Percentiles rank a stretch among this genome's conserved stretches.
These are phyloP conservation scores for Pachysandra terminalis DNA, from an alignment of 164 flowering plant species.

Conservation along the genomic window DNA sequence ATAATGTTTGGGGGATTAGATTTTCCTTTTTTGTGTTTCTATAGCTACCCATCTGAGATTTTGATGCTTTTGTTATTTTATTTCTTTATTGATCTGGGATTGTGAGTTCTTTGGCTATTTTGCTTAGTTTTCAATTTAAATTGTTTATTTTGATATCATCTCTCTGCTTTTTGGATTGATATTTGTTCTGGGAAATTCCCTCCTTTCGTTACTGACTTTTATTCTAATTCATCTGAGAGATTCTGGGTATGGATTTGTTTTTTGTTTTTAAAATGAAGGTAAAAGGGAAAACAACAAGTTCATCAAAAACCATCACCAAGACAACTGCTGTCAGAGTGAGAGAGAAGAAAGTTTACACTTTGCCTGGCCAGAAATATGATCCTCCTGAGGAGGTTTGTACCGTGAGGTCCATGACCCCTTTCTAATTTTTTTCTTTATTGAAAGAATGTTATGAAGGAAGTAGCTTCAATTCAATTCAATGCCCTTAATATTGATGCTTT, in stretches of 20 bases:
- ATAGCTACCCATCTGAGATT: not conserved
- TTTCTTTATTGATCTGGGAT: conserved; percentile 1
- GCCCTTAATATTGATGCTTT: conserved; percentile 5
- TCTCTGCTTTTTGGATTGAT: conserved; percentile 9
- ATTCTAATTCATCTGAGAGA: not conserved
- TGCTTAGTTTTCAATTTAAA: not conserved
- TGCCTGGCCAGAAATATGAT: conserved; percentile 89
- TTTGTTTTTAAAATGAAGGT: conserved; percentile 51
- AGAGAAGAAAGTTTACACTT: conserved; percentile 72
- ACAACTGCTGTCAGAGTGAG: conserved; percentile 49
- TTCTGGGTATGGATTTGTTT: conserved; percentile 2
- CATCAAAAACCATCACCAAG: conserved; percentile 46
- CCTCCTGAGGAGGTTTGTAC: conserved; percentile 83
- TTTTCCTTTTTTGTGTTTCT: not conserved
- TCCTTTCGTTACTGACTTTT: not conserved
- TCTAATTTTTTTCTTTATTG: not conserved
- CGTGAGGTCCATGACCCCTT: too few relatives aligned
- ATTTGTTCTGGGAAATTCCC: not conserved
- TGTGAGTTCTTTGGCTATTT: not conserved
- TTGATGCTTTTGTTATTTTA: not conserved
- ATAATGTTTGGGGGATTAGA: not conserved
- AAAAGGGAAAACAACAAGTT: conserved; percentile 42
- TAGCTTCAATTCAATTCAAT: not conserved
- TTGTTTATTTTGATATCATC: conserved; percentile 2
- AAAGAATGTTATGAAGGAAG: not conserved